These are phyloP conservation scores for Phialemoniopsis sp. DNA, from an alignment of 2,329 filamentous ascomycete species.

Conservation along the genomic window DNA sequence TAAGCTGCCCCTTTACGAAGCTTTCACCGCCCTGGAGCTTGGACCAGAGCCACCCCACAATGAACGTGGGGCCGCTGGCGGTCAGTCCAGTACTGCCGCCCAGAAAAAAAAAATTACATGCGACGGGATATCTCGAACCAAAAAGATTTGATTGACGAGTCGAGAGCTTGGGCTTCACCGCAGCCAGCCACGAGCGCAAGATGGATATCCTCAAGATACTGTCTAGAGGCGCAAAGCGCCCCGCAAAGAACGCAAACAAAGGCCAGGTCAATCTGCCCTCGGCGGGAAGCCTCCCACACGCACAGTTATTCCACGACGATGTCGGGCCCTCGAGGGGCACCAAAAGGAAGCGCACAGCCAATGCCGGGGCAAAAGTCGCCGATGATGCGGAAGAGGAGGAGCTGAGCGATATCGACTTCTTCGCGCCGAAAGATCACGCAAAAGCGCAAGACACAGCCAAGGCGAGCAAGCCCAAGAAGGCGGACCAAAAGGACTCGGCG, in stretches of 20 bases:
- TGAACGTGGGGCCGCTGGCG: too few relatives aligned
- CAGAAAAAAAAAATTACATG: too few relatives aligned
- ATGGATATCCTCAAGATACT: slow-evolving; percentile 75
- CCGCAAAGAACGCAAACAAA: slow-evolving; percentile 30
- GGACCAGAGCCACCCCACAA: too few relatives aligned
- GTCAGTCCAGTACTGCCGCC: too few relatives aligned
- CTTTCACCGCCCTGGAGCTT: too few relatives aligned
- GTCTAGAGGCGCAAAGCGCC: slow-evolving; percentile 63
- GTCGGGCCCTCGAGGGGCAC: slow-evolving; percentile 34
- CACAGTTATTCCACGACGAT: slow-evolving; percentile 65
- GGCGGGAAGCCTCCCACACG: slow-evolving; percentile 58
- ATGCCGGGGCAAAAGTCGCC: slow-evolving; percentile 17
- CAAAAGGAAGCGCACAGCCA: slow-evolving; percentile 51
- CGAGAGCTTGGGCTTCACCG: too few relatives aligned
- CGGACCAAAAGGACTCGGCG: slow-evolving; percentile 18
- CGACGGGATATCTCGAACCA: too few relatives aligned
- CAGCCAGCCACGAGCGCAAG: slow-evolving; percentile 6
- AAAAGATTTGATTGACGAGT: too few relatives aligned
- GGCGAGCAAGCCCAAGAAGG: slow-evolving; percentile 7
- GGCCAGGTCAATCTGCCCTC: slow-evolving; percentile 52
- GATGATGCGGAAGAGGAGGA: slow-evolving; percentile 29
- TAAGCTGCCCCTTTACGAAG: too few relatives aligned
- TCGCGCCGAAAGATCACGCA: slow-evolving; percentile 41
- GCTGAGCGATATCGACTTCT: slow-evolving; percentile 53
- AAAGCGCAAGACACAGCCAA: slow-evolving; percentile 7